Percentiles rank a stretch among this genome's conserved stretches.
Evolutionary conservation across 495 filamentous ascomycete species (phyloP).

Genomic region (Hypomontagnella submonticulosa): DNA sequence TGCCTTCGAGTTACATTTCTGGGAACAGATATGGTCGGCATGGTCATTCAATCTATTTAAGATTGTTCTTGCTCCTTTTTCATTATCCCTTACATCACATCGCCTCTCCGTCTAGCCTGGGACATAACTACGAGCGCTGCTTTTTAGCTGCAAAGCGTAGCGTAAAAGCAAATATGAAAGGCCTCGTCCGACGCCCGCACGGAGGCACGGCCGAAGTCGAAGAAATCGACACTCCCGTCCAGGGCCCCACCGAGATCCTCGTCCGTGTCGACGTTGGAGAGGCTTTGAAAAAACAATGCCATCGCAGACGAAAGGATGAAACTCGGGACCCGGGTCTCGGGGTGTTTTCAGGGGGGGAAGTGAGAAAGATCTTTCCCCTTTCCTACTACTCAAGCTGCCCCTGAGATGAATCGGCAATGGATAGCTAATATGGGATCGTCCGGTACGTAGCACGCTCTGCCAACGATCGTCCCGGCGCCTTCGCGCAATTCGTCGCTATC

Average conservation of each 20-base stretch:
- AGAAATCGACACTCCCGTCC: constrained; percentile 39
- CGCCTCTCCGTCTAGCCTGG: no score
- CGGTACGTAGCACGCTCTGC: constrained; percentile 42
- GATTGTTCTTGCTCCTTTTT: no score
- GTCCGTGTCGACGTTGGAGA: constrained; percentile 51
- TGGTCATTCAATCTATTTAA: no score
- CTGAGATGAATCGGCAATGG: no score
- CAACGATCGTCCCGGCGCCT: constrained; percentile 54
- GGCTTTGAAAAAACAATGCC: background rate
- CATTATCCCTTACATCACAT: no score
- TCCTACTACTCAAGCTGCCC: background rate
- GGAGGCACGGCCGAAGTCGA: constrained; percentile 38
- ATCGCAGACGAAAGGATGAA: background rate
- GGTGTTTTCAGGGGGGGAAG: constrained; percentile 29
- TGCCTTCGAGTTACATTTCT: no score
- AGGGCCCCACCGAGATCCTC: constrained; percentile 49
- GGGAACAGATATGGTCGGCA: no score
- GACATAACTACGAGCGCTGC: no score
- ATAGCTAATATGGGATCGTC: no score
- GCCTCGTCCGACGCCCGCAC: constrained; percentile 4
- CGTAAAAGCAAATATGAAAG: constrained; percentile 7
- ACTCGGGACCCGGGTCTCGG: constrained; percentile 13
- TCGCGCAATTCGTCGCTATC: constrained; percentile 53
- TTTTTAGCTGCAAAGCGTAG: background rate
- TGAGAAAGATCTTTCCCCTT: constrained; percentile 3